Evolutionary conservation across 345 rosid genomes (phyloP).

Genomic region (Linum trigynum): DNA sequence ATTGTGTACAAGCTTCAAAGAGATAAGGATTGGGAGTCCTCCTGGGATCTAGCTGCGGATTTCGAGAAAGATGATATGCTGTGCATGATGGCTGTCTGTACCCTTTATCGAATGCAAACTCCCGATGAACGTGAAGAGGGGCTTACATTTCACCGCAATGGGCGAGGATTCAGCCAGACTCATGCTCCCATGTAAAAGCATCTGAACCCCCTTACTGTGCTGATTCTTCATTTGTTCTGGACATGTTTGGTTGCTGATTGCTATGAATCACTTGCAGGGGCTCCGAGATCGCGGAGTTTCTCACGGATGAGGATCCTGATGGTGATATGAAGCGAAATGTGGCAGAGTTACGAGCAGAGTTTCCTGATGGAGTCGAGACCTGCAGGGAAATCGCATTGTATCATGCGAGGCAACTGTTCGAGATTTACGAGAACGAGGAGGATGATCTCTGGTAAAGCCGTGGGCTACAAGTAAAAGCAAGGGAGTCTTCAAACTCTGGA

Average conservation of each 20-base stretch:
- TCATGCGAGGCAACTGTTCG: conserved; percentile 62
- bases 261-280: conserved; percentile 32
- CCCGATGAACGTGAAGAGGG: conserved; percentile 35
- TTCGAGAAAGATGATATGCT: conserved; percentile 54
- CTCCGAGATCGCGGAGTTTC: conserved; percentile 38
- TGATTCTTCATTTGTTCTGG: background rate
- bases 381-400: conserved; percentile 45
- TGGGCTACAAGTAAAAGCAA: no score
- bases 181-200: conserved; percentile 52
- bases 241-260: background rate
- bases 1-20: conserved; percentile 17
- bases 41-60: conserved; percentile 51
- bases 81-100: conserved; percentile 87
- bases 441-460: conserved; percentile 36
- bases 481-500: background rate
- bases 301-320: conserved; percentile 30
- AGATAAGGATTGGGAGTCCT: conserved; percentile 30
- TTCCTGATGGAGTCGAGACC: conserved; percentile 26
- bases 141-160: conserved; percentile 32
- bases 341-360: conserved; percentile 33
- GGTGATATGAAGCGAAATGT: conserved; percentile 51
- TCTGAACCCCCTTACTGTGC: background rate
- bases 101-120: conserved; percentile 56
- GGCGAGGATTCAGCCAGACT: conserved; percentile 56
- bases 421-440: conserved; percentile 53